A percentile compares a stretch with the other conserved stretches of the same genome.
Conservation (phyloP, 192 early-diverging fungal species). For the Gaertneriomyces semiglobifer region DNA sequence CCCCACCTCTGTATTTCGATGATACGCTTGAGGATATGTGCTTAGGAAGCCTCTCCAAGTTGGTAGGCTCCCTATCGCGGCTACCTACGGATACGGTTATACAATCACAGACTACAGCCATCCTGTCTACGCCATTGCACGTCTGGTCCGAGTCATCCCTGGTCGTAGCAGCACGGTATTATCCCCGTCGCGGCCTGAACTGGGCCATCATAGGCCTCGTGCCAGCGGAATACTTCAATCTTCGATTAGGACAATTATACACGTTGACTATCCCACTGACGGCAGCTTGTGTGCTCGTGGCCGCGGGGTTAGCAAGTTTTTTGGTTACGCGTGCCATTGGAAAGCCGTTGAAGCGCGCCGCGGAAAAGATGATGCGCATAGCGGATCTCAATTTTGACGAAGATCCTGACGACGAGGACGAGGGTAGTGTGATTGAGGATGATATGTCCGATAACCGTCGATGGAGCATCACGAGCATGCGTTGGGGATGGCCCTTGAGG, state of each 20-base stretch:
- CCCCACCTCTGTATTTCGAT: conserved; percentile 4
- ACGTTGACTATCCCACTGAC: conserved; percentile 26
- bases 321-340: conserved; percentile 33
- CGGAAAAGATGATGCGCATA: conserved; percentile 30
- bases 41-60: conserved; percentile 7
- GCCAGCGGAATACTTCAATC: conserved; percentile 19
- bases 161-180: conserved; percentile 13
- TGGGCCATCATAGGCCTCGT: conserved; percentile 23
- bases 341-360: conserved; percentile 23
- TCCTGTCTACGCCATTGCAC: conserved; percentile 8
- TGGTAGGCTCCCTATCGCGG: conserved; percentile 1
- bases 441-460: conserved; percentile 3
- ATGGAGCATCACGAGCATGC: conserved; percentile 6
- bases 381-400: conserved; percentile 35
- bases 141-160: conserved; percentile 16
- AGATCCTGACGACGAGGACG: conserved; percentile 5
- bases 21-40: conserved; percentile 11
- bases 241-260: conserved; percentile 18
- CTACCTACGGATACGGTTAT: conserved; percentile 7
- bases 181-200: conserved; percentile 9
- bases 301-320: conserved; percentile 15
- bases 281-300: conserved; percentile 20
- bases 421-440: neutral
- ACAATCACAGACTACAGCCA: neutral
- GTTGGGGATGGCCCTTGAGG: conserved; percentile 7